Evolutionary conservation across 345 rosid species (phyloP).

Genomic region (Raphanus raphanistrum): DNA sequence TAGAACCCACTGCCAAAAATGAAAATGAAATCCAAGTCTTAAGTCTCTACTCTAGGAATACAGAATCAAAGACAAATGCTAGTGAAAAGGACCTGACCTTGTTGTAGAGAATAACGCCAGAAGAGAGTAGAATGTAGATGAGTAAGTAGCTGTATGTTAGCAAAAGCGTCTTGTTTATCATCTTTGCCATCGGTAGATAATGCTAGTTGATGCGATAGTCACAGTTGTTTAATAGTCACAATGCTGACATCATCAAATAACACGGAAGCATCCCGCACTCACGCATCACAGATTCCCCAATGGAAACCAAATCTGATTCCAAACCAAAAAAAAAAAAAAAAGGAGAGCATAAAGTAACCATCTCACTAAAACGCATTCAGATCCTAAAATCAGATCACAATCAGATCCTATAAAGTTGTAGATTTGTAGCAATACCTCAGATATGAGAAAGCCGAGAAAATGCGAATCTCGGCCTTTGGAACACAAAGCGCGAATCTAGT

Average conservation of each 20-base stretch:
- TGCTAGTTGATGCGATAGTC: neutral
- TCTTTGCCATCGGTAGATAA: conserved; percentile 35
- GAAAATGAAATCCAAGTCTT: conserved; percentile 2
- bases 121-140: conserved; percentile 81
- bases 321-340: too few species aligned
- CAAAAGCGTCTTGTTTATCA: conserved; percentile 74
- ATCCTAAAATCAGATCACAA: conserved; percentile 14
- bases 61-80: neutral
- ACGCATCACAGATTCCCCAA: neutral
- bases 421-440: conserved; percentile 7
- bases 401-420: conserved; percentile 21
- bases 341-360: neutral
- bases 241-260: conserved; percentile 7
- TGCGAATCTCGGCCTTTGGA: conserved; percentile 30
- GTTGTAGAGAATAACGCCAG: conserved; percentile 91
- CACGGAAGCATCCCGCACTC: neutral
- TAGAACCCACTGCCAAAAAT: conserved; percentile 82
- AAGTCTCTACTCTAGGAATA: neutral
- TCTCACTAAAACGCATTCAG: neutral
- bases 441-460: conserved; percentile 9
- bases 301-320: neutral
- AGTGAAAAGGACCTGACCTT: conserved; percentile 48
- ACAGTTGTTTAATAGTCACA: conserved; percentile 22
- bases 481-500: conserved; percentile 30
- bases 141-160: conserved; percentile 81